Conservation (phyloP, 768 basidiomycete species). For the Favolaschia claudopus region DNA sequence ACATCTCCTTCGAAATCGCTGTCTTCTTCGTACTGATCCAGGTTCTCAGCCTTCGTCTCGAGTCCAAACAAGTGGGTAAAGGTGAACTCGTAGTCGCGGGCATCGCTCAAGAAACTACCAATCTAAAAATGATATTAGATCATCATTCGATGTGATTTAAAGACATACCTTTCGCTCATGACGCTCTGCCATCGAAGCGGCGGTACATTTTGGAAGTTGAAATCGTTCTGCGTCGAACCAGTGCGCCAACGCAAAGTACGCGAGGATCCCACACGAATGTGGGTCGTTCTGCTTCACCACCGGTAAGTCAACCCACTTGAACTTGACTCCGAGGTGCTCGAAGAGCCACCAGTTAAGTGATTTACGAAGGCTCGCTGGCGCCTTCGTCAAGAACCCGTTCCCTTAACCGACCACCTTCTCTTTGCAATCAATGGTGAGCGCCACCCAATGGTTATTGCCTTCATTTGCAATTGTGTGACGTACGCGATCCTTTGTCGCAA, state of each 20-base stretch:
- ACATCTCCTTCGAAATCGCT: background rate
- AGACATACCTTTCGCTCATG: slow-evolving; percentile 1
- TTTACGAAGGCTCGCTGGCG: background rate
- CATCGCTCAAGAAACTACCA: background rate
- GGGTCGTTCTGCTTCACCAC: slow-evolving; percentile 5
- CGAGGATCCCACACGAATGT: slow-evolving; percentile 9
- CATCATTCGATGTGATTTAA: background rate
- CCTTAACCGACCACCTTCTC: background rate
- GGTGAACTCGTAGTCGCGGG: slow-evolving; percentile 6
- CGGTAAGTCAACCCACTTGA: slow-evolving; percentile 9
- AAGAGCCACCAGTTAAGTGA: slow-evolving; percentile 13
- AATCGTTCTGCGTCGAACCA: slow-evolving; percentile 1
- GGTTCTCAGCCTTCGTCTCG: background rate
- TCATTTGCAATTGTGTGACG: slow-evolving; percentile 6
- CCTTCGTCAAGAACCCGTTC: background rate
- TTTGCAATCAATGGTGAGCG: slow-evolving; percentile 3
- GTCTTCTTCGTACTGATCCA: background rate
- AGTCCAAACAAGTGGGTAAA: background rate
- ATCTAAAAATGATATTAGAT: background rate
- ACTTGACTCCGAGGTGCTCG: slow-evolving; percentile 5
- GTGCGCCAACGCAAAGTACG: background rate
- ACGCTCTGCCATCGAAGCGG: slow-evolving; percentile 1
- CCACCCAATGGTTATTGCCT: slow-evolving; percentile 10
- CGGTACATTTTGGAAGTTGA: slow-evolving; percentile 2
- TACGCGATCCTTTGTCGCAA: background rate